A percentile compares a stretch with the other conserved stretches of the same genome.
Evolutionary conservation across 2,329 filamentous ascomycete genomes (phyloP).

Genomic region (Sporothrix brasiliensis): DNA sequence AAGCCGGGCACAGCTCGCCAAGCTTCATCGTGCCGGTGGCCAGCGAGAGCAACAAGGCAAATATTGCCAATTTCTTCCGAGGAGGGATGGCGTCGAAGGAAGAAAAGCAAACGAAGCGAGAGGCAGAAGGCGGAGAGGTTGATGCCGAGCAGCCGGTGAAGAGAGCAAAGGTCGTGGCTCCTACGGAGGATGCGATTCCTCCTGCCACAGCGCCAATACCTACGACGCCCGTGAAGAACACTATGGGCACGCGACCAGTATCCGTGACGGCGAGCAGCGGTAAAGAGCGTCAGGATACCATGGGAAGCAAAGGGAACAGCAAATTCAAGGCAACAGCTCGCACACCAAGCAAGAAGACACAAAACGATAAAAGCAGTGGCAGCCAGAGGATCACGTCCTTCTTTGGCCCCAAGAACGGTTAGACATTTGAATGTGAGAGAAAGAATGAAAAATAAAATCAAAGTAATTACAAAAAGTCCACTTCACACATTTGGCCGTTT

Average conservation of each 20-base stretch:
- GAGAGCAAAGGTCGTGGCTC: not conserved
- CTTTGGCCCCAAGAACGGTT: conserved; percentile 23
- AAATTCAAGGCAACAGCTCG: not conserved
- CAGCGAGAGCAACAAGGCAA: conserved; percentile 85
- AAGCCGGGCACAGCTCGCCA: conserved; percentile 88
- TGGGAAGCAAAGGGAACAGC: not conserved
- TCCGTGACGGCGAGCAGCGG: not conserved
- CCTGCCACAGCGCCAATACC: not conserved
- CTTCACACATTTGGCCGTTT: not conserved
- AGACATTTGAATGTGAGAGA: not conserved
- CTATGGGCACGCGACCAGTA: not conserved
- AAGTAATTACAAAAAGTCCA: not conserved
- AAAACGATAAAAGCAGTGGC: not conserved
- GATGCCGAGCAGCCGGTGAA: conserved; percentile 2
- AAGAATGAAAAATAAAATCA: not conserved
- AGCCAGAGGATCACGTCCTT: conserved; percentile 33
- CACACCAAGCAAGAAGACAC: not conserved
- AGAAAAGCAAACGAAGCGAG: not conserved
- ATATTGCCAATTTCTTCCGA: conserved; percentile 91
- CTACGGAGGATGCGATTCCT: not conserved
- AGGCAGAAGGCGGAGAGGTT: not conserved
- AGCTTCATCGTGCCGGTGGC: conserved; percentile 80
- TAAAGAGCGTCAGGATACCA: not conserved
- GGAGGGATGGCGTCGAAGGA: conserved; percentile 45
- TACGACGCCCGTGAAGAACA: conserved; percentile 5